Percentiles rank a stretch among this genome's conserved stretches.
Evolutionary conservation across 768 basidiomycete genomes (phyloP).

Genomic region (Tephrocybe sp.): DNA sequence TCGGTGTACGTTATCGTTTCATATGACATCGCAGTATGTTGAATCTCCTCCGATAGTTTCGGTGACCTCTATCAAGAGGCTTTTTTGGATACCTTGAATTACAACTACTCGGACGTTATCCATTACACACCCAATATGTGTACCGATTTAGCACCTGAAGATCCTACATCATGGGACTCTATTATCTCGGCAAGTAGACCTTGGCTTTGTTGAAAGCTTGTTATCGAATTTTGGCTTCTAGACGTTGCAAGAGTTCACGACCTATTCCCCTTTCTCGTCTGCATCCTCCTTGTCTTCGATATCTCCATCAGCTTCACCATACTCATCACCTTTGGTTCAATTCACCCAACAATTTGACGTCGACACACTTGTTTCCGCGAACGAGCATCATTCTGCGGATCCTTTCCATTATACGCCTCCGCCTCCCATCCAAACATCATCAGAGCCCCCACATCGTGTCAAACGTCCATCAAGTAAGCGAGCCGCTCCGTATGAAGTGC

Average conservation of each 20-base stretch:
- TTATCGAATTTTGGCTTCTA: neutral
- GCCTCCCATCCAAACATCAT: too few species aligned
- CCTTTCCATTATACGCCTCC: neutral
- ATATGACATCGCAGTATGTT: neutral
- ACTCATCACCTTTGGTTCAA: neutral
- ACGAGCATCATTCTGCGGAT: neutral
- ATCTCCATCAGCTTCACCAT: conserved; percentile 1
- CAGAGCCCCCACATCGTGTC: neutral
- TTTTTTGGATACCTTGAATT: neutral
- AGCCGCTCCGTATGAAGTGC: conserved; percentile 3
- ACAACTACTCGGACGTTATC: neutral
- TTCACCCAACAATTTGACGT: neutral
- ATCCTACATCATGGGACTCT: neutral
- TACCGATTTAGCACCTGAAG: neutral
- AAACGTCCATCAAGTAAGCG: conserved; percentile 1
- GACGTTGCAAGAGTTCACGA: neutral
- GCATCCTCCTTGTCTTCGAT: neutral
- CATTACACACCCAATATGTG: neutral
- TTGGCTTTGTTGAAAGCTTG: too few species aligned
- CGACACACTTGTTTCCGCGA: neutral
- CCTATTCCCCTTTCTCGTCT: neutral
- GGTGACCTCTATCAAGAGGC: neutral
- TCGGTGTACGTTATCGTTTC: conserved; percentile 2
- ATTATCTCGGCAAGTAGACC: neutral
- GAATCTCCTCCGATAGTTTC: neutral